Evolutionary conservation across 2,329 filamentous ascomycete genomes (phyloP), one percentile per base, ranked within the genome.

Genomic region (Endoconidiophora polonica): DNA sequence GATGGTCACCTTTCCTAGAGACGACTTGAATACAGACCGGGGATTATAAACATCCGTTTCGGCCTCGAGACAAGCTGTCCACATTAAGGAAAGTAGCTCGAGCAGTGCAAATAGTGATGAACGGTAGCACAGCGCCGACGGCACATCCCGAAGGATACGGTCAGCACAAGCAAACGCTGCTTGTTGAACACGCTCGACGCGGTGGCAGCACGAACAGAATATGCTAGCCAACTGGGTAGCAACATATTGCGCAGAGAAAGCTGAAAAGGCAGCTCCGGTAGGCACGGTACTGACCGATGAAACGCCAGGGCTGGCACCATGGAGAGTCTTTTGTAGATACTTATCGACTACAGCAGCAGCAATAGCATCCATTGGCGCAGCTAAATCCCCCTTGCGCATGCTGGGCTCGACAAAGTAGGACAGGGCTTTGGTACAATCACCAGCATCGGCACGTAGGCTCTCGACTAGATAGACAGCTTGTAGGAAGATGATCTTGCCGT

Each of bases 401-500:
- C 86, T 88, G 4, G 87, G 87, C 59, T 98, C 91, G n/a, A 94
- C 69, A 64, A 96, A 98, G 65, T 98, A 98, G 0, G 79, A 82
- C 41, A 96, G 68, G 3, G 87, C 81, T 60, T 88, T 86, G 22
- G 86, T 93, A 62, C 88, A 96, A 60, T 94, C 84, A 7, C 91
- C 91, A 5, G 84, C 76, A 51, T 83, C 80, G 18, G 88, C 88
- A 53, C 93, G 80, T 23, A 98, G 69, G 53, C 79, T 90, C 62
- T 96, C 93, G 4, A 98, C 81, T 1, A 96, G 69, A 57, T 94
- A 83, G 2, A 88, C 84, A 2, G 93, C 83, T 59, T 94, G 91
- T 12, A 99, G 68, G 59, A 96, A 98, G 44, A 96, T 85, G 22
- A 83, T 78, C 62, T 94, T 91, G 20, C 87, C 80, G 61, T 98